Evolutionary conservation across 345 rosid species (phyloP), one percentile per base, ranked within the genome.

Genomic region (Syzygium aqueum): DNA sequence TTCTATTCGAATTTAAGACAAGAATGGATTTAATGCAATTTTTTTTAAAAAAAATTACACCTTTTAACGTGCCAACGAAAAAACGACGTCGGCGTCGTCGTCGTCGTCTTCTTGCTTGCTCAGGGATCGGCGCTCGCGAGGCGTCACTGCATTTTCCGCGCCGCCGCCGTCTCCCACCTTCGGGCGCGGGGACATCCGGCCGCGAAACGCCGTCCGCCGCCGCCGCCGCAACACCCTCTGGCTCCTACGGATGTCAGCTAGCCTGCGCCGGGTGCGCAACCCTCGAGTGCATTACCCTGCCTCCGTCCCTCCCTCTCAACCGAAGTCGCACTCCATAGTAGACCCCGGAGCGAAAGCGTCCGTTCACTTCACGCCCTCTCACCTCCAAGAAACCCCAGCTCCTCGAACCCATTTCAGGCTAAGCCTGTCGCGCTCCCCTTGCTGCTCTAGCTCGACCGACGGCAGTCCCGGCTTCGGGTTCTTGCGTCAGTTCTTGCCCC

Each of bases 401-500:
- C 59, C 46, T 25, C 85, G 14, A 11, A 7, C 59, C 46, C 85
- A 84, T 0, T 21, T 84, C 59, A 0, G 46, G 1, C 28, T n/a
- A n/a, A 13, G 85, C 49, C 25, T 84, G 59, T 22, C 10, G 85
- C 46, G 8, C 86, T 80, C 61, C 30, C 30, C 86, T 50, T 3
- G 73, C 57, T 1, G 40, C 43, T 85, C 89, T 11, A 16, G 23
- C 65, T 87, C 88, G 78, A 27, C 23, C 85, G 56, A 27, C 52
- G 11, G 52, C 30, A 53, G 85, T 1, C 51, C 83, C 27, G n/a
- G 67, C 87, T 84, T 86, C 22, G 86, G 89, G 59, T 91, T 63
- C 86, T 80, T 95, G 63, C 33, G 86, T 85, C 96, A 92, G 91
- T 94, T 94, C 89, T 88, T 87, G 15, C 94, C 94, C 11, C 88